Evolutionary conservation across 805 yeast species (phyloP).

Genomic region (Teunomyces pallodes): DNA sequence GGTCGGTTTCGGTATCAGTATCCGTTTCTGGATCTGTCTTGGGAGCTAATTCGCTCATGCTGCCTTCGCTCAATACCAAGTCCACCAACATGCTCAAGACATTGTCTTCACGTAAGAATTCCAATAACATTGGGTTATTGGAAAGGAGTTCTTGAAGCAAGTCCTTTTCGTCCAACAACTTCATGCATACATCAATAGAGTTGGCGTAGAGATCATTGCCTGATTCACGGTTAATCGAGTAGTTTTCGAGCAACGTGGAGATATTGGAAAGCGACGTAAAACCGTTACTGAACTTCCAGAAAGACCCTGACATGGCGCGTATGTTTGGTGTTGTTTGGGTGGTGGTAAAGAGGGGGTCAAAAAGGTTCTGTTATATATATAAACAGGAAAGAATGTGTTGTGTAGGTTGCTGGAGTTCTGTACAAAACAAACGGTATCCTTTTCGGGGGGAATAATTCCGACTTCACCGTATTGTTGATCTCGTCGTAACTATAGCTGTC

Average conservation of each 20-base stretch:
- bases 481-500: not conserved
- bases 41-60: not conserved
- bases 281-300: slow-evolving; percentile 48
- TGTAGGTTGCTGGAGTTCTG: not conserved
- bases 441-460: not conserved
- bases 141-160: slow-evolving; percentile 42
- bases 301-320: slow-evolving; percentile 39
- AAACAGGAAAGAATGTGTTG: too few species aligned
- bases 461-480: not conserved
- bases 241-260: slow-evolving; percentile 37
- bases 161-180: slow-evolving; percentile 42
- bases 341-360: not conserved
- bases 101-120: slow-evolving; percentile 38
- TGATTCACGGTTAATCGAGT: slow-evolving; percentile 18
- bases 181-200: slow-evolving; percentile 26
- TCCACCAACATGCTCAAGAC: slow-evolving; percentile 38
- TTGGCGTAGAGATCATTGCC: slow-evolving; percentile 14
- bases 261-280: slow-evolving; percentile 43
- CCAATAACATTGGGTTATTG: slow-evolving; percentile 41
- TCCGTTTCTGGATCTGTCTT: not conserved
- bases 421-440: not conserved
- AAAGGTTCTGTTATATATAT: too few species aligned
- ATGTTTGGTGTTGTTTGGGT: not conserved
- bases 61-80: slow-evolving; percentile 35
- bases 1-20: too few species aligned